Evolutionary conservation across 805 yeast species (phyloP), one percentile per base, ranked within the genome.

Genomic region (Monosporozyma aerobia): DNA sequence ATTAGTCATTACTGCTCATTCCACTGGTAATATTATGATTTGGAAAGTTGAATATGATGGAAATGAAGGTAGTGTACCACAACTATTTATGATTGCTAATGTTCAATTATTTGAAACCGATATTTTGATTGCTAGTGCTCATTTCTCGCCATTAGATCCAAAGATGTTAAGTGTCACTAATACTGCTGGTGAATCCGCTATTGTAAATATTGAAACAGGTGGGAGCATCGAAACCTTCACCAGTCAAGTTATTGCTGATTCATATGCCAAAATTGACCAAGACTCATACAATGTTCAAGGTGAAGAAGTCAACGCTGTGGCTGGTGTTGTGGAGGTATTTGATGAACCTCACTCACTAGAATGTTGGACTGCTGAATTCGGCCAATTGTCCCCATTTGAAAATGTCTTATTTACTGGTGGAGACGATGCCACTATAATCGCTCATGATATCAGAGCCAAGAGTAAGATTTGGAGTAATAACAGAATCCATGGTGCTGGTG

Each of bases 341-440:
- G 29, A 39, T 16, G 64, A 76, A 0, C 53, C 67, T 0, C 97
- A 92, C 65, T 74, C 77, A 9, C 68, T 90, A 35, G 97, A 92
- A 67, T 87, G 95, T 54, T 90, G 98, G 98, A 87, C 86, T 5
- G 87, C 88, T 5, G 80, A 80, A 2, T 87, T 82, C 69, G 90
- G 87, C 8, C 76, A 75, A 46, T 57, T 71, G 25, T 78, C 79
- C 7, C 78, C 77, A 3, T 63, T 84, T 44, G 64, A 72, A 14
- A 69, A 81, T 53, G 80, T 87, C 0, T 73, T 89, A 0, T 85
- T 83, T 59, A 80, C 90, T 3, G 99, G 98, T 4, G 98, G 98
- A 14, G 99, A 92, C 64, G 98, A 94, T 69, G 77, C 85, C 6
- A 70, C 74, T 14, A 69, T 92, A 13, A 80, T 83, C 32, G 90